These are phyloP conservation scores for Myriosclerotinia duriaeana DNA, from an alignment of 2,329 filamentous ascomycete species.

Conservation along the genomic window DNA sequence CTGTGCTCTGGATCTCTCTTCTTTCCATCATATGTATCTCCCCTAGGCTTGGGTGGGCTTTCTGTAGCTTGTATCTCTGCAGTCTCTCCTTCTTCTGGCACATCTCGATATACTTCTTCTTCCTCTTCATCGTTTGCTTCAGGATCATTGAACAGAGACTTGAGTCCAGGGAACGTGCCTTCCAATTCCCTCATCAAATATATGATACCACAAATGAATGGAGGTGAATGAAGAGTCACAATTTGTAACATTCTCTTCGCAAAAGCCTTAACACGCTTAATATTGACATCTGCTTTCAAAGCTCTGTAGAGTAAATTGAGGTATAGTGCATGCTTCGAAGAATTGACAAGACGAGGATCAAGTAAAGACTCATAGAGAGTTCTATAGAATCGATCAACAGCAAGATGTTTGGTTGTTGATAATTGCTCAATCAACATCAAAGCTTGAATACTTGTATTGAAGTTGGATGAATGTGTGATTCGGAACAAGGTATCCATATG, in stretches of 20 bases:
- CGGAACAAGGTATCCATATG: conserved; percentile 93
- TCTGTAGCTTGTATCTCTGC: conserved; percentile 16
- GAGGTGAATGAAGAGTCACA: conserved; percentile 82
- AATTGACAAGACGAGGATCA: conserved; percentile 82
- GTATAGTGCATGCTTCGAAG: conserved; percentile 94
- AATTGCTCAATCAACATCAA: conserved; percentile 94
- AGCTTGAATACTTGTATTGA: conserved; percentile 97
- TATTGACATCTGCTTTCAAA: conserved; percentile 85
- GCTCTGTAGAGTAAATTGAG: conserved; percentile 88
- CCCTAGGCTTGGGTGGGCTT: conserved; percentile 17
- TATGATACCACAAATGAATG: conserved; percentile 90
- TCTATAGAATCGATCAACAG: conserved; percentile 88
- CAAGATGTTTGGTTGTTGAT: conserved; percentile 74
- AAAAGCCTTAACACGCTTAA: conserved; percentile 91
- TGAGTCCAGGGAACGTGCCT: conserved; percentile 74
- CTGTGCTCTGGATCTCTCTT: conserved; percentile 91
- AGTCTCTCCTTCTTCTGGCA: conserved; percentile 53
- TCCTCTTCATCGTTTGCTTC: conserved; percentile 72
- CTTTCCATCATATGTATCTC: conserved; percentile 71
- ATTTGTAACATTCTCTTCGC: conserved; percentile 90
- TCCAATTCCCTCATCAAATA: conserved; percentile 84
- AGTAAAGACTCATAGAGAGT: conserved; percentile 93
- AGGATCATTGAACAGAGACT: conserved; percentile 74
- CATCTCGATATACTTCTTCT: conserved; percentile 58
- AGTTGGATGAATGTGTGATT: conserved; percentile 96